A percentile compares a stretch with the other conserved stretches of the same genome.
Evolutionary conservation across 306 rosid genomes (phyloP).

Genomic region (Vigna unguiculata): DNA sequence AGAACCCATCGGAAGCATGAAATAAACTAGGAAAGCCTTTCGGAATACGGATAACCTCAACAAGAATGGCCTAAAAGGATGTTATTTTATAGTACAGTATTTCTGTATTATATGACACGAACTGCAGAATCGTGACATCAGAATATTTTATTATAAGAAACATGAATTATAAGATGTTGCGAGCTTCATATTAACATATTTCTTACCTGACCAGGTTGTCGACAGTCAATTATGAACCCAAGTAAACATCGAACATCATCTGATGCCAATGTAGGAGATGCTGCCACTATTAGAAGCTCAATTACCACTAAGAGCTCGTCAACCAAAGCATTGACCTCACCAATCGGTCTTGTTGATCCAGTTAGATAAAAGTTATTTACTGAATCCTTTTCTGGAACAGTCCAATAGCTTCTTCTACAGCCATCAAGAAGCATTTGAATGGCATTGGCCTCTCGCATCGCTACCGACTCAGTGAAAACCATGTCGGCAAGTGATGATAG

Average conservation of each 20-base stretch:
- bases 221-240: constrained; percentile 91
- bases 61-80: background rate
- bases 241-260: constrained; percentile 86
- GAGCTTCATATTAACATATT: constrained; percentile 23
- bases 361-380: constrained; percentile 73
- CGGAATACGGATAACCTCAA: background rate
- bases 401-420: constrained; percentile 96
- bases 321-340: constrained; percentile 98
- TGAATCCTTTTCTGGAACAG: constrained; percentile 80
- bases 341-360: constrained; percentile 78
- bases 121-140: background rate
- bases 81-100: background rate
- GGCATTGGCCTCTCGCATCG: constrained; percentile 98
- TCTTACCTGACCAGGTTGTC: constrained; percentile 90
- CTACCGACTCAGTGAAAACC: constrained; percentile 88
- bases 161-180: constrained; percentile 20
- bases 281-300: constrained; percentile 89
- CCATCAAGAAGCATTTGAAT: constrained; percentile 98
- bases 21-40: background rate
- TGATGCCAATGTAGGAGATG: constrained; percentile 74
- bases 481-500: constrained; percentile 97
- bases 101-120: background rate
- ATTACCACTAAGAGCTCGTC: constrained; percentile 92
- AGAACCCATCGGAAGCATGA: background rate
- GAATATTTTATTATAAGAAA: constrained; percentile 13